A percentile compares a stretch with the other conserved stretches of the same genome.
Conservation (phyloP, 1,284 basidiomycete genomes). For the Naganishia albida region DNA sequence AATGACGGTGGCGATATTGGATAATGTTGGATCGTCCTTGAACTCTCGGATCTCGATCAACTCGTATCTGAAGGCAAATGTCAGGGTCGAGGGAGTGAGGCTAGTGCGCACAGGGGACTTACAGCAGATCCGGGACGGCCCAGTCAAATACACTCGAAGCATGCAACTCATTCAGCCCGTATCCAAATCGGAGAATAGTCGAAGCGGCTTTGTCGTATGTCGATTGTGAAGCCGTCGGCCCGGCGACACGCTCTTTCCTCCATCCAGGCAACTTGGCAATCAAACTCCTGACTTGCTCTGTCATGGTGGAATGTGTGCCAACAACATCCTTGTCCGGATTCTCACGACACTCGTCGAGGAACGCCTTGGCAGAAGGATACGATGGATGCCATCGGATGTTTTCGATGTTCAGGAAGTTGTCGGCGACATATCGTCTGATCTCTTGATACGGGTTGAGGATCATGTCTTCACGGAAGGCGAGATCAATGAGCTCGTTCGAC, state of each 20-base stretch:
- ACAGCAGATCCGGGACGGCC: constrained; percentile 69
- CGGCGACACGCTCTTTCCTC: constrained; percentile 75
- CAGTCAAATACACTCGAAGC: constrained; percentile 75
- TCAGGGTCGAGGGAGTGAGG: too few relatives aligned
- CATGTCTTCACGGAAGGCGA: constrained; percentile 67
- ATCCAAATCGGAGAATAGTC: constrained; percentile 73
- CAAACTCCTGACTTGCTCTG: constrained; percentile 62
- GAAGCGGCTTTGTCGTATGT: constrained; percentile 82
- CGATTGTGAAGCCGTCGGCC: constrained; percentile 78
- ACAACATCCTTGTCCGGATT: constrained; percentile 68
- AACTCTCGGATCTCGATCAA: constrained; percentile 28
- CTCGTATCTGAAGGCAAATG: constrained; percentile 7
- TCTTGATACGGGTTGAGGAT: constrained; percentile 80
- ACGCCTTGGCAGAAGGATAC: constrained; percentile 66
- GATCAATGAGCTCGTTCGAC: constrained; percentile 66
- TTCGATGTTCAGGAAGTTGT: constrained; percentile 66
- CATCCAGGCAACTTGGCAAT: constrained; percentile 64
- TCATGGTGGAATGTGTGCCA: constrained; percentile 66
- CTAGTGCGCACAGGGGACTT: constrained; percentile 44
- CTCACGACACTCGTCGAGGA: constrained; percentile 65
- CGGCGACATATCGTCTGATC: constrained; percentile 70
- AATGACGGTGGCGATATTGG: constrained; percentile 50
- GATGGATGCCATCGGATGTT: constrained; percentile 73
- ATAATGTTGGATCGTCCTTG: constrained; percentile 21
- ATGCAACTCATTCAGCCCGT: constrained; percentile 70